Evolutionary conservation across 495 filamentous ascomycete species (phyloP), one percentile per base, ranked within the genome.

Genomic region (Ascodesmis nigricans): DNA sequence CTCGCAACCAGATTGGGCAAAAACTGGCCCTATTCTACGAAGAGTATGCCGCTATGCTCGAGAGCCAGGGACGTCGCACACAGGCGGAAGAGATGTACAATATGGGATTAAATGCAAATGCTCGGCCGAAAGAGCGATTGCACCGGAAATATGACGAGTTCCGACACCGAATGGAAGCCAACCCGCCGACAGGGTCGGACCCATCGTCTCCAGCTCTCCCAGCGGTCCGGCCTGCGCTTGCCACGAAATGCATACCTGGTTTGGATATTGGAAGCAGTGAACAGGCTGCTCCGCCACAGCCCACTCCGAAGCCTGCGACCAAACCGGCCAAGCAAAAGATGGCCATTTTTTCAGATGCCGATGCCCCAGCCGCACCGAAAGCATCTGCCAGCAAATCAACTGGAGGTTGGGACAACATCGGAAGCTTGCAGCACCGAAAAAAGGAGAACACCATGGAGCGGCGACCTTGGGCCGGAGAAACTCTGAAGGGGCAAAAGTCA

Each of bases 71-170:
- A 11, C 64, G 82, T 31, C 92, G 84, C 79, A 65, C 63, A 5
- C 87, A 95, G 52, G 87, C 90, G 5, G 79, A 90, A 36, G 90
- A 97, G 53, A 73, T 97, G 1, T 97, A 87, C 43, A 67, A 68
- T 40, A 60, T 90, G 29, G 87, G 90, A 1, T 68, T 95, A 28
- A 77, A 95, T 46, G 68, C 67, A 23, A 80, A 91, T 47, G 90
- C 87, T 3, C 65, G 81, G 33, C 87, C 87, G 3, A 61, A 62
- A 1, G 76, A 84, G 49, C 64, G 87, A 29, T 58, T 97, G 33
- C 44, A 76, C 19, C 71, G 87, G 41, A 93, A 91, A 56, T 93
- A 78, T 49, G 69, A 65, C 36, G 84, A 95, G 50, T 95, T 95
- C 40, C 71, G 84, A 49, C 63, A 75, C 38, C 64, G 87, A 43